Conservation (phyloP, 2,329 filamentous ascomycete species). For the Dryadomyces quercus-mongolicae region DNA sequence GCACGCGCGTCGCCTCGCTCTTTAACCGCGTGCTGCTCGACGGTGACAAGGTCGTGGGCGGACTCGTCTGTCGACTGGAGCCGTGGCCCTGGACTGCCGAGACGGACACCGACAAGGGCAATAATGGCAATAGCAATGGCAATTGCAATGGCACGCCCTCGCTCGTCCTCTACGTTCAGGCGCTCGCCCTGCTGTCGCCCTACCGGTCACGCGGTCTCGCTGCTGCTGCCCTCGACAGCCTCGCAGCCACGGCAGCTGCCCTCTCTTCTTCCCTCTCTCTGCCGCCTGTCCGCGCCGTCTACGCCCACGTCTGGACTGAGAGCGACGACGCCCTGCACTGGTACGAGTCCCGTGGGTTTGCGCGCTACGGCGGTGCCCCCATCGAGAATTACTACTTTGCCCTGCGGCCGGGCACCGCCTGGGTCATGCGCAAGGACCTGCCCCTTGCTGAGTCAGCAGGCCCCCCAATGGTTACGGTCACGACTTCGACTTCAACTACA, state of each 20-base stretch:
- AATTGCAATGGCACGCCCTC: conserved; percentile 15
- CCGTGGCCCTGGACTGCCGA: conserved; percentile 13
- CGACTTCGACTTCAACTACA: background rate
- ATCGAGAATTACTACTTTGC: conserved; percentile 50
- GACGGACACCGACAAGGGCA: conserved; percentile 2
- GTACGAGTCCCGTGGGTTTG: conserved; percentile 49
- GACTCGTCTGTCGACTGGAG: conserved; percentile 51
- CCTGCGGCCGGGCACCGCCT: conserved; percentile 48
- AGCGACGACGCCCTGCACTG: conserved; percentile 51
- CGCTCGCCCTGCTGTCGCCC: conserved; percentile 49
- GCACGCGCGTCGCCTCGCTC: conserved; percentile 30
- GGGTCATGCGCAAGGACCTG: conserved; percentile 40
- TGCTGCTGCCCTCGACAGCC: conserved; percentile 41
- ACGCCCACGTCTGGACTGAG: conserved; percentile 57
- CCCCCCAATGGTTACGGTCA: background rate
- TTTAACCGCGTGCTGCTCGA: conserved; percentile 50
- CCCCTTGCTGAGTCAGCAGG: conserved; percentile 4
- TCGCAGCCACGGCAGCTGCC: conserved; percentile 29
- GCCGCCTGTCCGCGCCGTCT: conserved; percentile 28
- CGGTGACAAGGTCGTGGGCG: conserved; percentile 42
- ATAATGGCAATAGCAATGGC: too few species aligned
- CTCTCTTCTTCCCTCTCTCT: conserved; percentile 6
- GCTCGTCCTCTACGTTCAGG: conserved; percentile 51
- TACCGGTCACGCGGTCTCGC: conserved; percentile 50
- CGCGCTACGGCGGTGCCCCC: conserved; percentile 28